phyloP scores from a whole-genome alignment of 306 rosid species.

The Cucurbita argyrosperma region DNA sequence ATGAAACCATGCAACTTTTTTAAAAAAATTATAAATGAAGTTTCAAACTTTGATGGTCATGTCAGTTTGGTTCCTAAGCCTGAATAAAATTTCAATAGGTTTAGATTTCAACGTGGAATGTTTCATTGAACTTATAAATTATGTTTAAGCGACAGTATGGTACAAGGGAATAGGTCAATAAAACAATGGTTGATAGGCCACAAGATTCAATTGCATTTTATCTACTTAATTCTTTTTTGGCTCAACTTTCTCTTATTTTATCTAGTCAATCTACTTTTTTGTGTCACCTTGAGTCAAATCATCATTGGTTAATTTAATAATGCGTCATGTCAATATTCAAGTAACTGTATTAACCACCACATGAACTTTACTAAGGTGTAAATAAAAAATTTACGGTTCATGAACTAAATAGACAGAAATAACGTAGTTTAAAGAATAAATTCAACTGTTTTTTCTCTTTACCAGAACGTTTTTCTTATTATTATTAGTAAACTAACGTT shows the following conservation, averaged over 20 bases:
- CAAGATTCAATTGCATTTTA: background rate
- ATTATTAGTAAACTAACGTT: slow-evolving; percentile 4
- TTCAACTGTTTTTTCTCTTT: background rate
- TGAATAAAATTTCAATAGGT: background rate
- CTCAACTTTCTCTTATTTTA: background rate
- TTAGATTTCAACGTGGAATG: background rate
- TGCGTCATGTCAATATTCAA: background rate
- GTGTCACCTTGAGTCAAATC: background rate
- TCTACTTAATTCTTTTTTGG: background rate
- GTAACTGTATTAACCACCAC: background rate
- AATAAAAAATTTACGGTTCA: background rate
- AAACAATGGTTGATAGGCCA: background rate
- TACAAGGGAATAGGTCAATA: background rate
- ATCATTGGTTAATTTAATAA: background rate
- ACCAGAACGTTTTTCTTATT: too few relatives aligned
- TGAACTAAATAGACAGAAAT: background rate
- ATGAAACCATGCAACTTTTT: too few relatives aligned
- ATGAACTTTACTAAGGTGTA: background rate
- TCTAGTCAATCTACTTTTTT: background rate
- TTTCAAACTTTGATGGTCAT: background rate
- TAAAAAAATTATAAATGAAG: too few relatives aligned
- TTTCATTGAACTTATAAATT: too few relatives aligned
- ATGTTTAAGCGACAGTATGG: too few relatives aligned
- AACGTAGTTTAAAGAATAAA: background rate
- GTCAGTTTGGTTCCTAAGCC: background rate